Base-by-base conservation (phyloP, 2,329 filamentous ascomycete species). In the Hymenoscyphus repandus region DNA sequence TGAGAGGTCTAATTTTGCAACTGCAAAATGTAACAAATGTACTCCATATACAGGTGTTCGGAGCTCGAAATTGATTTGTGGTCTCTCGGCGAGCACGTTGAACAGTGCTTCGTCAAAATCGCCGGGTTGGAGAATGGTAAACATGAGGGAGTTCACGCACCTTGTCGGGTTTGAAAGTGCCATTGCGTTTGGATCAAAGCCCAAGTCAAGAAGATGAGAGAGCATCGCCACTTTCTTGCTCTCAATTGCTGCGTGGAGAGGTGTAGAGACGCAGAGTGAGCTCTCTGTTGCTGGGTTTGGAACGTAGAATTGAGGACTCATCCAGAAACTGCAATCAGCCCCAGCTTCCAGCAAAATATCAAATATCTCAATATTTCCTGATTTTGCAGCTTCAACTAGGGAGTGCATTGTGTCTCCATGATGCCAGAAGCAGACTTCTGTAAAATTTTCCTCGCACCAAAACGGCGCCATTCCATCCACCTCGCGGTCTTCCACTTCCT, bases 21-120 rank as follows among this genome's bases (percentile, higher is more conserved):
- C 52, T 3, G 54, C 56, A 30, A 60, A 57, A 47, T 60, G 58
- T 18, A 60, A 45, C n/a, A 60, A 18, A 38, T 58, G 55, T 15
- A 57, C 52, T 18, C 41, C 45, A 30, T 54, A 58, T 1, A 60
- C 42, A 11, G 55, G 55, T 6, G 58, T 58, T 18, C 53, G 47
- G 6, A 60, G 13, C 7, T 58, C 53, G 33, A 52, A 47, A 36
- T 53, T 53, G 44, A 55, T 58, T 18, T 52, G 49, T 13, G 46
- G 46, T 17, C 34, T 32, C 11, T 15, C 27, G 31, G 27, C 34
- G 20, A 60, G 47, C n/a, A 49, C 30, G 17, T 57, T 45, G 37
- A 58, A 58, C n/a, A 43, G 49, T 18, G 39, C 38, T 31, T 47
- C 44, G 7, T 57, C 49, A 43, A 55, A 57, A 5, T 18, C 18